Percentiles rank a stretch among this genome's conserved stretches.
These are phyloP conservation scores for Tricholoma saponaceum DNA, from an alignment of 768 basidiomycete genomes.

Conservation along the genomic window DNA sequence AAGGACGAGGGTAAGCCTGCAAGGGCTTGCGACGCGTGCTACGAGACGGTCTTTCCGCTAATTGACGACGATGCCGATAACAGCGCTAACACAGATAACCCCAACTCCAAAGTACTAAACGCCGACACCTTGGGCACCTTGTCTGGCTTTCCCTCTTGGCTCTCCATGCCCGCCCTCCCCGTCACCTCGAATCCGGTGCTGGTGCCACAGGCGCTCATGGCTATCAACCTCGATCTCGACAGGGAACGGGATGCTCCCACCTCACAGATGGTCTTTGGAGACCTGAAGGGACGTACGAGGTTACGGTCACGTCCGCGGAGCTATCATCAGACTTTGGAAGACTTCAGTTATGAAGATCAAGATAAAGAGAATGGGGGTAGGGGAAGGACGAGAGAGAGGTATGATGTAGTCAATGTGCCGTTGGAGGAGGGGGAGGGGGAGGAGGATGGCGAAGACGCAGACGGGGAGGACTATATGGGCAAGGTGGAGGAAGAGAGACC, in stretches of 20 bases:
- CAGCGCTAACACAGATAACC: constrained; percentile 4
- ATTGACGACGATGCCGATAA: constrained; percentile 21
- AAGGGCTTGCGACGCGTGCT: constrained; percentile 83
- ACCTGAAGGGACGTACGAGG: constrained; percentile 24
- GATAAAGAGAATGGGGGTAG: neutral
- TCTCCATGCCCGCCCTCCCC: constrained; percentile 55
- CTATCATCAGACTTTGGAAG: constrained; percentile 63
- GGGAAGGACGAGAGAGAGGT: neutral
- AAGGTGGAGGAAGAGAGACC: constrained; percentile 3
- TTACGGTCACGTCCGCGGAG: constrained; percentile 52
- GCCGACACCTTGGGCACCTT: constrained; percentile 45
- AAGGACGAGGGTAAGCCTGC: constrained; percentile 53
- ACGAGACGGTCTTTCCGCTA: constrained; percentile 79
- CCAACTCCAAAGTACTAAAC: constrained; percentile 2
- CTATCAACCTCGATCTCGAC: constrained; percentile 46
- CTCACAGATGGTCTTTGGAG: constrained; percentile 12
- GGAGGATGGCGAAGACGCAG: neutral
- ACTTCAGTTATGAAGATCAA: constrained; percentile 42
- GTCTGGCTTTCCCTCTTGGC: constrained; percentile 47
- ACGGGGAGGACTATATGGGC: neutral
- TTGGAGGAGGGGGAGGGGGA: constrained; percentile 14
- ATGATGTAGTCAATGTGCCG: constrained; percentile 9
- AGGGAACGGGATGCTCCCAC: constrained; percentile 13
- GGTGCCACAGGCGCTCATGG: constrained; percentile 40
- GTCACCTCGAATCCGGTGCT: constrained; percentile 24